phyloP scores from a whole-genome alignment of 2,329 filamentous ascomycete species.

The Colletotrichum sidae region DNA sequence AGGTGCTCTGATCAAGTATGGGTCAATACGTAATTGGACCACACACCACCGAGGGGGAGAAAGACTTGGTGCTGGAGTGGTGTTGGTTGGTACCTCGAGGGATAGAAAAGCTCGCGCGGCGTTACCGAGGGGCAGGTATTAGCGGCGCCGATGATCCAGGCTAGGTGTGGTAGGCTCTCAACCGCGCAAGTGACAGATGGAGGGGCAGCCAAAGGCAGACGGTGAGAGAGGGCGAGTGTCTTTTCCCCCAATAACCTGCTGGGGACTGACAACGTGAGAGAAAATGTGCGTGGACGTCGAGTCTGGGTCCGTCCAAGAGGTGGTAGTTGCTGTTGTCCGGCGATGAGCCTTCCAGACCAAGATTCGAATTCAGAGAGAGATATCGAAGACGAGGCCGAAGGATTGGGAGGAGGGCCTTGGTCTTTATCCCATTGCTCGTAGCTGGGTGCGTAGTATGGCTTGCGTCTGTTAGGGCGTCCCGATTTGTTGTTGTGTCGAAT shows the following conservation, averaged over 20 bases:
- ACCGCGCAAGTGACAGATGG: constrained; percentile 6
- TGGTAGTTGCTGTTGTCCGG: neutral
- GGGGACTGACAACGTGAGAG: constrained; percentile 24
- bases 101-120: constrained; percentile 14
- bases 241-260: constrained; percentile 23
- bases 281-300: constrained; percentile 12
- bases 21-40: constrained; percentile 34
- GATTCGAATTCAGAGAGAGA: constrained; percentile 4
- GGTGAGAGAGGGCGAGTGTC: constrained; percentile 2
- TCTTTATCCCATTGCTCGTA: constrained; percentile 35
- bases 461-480: constrained; percentile 5
- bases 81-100: constrained; percentile 9
- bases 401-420: constrained; percentile 6
- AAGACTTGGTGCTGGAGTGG: constrained; percentile 28
- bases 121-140: constrained; percentile 26
- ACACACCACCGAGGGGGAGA: constrained; percentile 27
- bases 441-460: constrained; percentile 24
- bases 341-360: constrained; percentile 24
- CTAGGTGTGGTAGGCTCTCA: constrained; percentile 5
- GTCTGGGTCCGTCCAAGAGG: constrained; percentile 13
- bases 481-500: constrained; percentile 13
- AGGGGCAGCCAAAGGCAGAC: constrained; percentile 2
- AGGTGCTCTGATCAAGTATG: constrained; percentile 29
- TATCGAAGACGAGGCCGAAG: constrained; percentile 2
- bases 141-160: neutral